These are phyloP conservation scores for Stephania cephalantha DNA, from an alignment of 164 flowering plant genomes.

Conservation along the genomic window DNA sequence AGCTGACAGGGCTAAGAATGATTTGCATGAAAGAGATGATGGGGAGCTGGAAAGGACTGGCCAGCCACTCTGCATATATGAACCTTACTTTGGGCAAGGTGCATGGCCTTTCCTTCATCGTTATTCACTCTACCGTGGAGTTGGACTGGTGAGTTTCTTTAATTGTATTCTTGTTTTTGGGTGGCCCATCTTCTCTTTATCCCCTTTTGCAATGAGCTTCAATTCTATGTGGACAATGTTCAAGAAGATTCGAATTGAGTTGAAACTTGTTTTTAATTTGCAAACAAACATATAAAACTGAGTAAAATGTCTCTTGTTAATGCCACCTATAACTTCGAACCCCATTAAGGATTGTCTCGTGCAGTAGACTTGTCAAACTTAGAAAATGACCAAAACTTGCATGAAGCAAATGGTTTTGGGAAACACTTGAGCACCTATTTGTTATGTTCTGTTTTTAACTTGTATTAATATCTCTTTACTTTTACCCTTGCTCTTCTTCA, in stretches of 20 bases:
- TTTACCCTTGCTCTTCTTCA: not conserved
- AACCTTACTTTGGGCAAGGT: slow-evolving; percentile 89
- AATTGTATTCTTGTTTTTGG: not conserved
- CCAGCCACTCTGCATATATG: slow-evolving; percentile 88
- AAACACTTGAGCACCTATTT: not conserved
- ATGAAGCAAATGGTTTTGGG: not conserved
- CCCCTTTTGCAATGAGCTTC: not conserved
- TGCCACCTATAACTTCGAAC: not conserved
- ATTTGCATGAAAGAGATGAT: slow-evolving; percentile 95
- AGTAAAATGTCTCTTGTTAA: not conserved
- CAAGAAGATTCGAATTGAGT: not conserved
- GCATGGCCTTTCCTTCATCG: slow-evolving; percentile 86
- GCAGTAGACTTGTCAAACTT: not conserved
- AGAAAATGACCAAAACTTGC: not conserved
- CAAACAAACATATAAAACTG: not conserved
- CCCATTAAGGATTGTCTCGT: not conserved
- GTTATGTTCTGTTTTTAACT: not conserved
- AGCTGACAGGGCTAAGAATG: slow-evolving; percentile 66
- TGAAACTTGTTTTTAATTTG: not conserved
- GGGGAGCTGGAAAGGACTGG: slow-evolving; percentile 96
- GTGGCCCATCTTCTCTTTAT: not conserved
- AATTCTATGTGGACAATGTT: not conserved
- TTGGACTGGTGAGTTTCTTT: slow-evolving; percentile 72
- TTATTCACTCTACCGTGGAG: slow-evolving; percentile 79
- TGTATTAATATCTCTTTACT: not conserved